Conservation (phyloP, 2,329 filamentous ascomycete genomes). For the Lachnellula occidentalis region DNA sequence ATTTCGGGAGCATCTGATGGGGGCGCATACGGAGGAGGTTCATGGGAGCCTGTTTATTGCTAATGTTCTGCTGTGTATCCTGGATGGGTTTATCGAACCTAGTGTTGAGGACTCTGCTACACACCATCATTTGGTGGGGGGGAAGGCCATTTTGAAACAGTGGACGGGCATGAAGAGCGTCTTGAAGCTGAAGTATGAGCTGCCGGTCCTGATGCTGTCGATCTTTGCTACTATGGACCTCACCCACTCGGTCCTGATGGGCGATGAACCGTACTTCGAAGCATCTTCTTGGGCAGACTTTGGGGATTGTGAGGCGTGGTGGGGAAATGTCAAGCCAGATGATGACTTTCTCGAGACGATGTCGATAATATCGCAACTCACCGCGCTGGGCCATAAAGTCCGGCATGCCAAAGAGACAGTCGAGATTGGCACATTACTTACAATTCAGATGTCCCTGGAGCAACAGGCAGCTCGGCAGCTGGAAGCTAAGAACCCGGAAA, state of each 20-base stretch:
- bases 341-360: slow-evolving; percentile 32
- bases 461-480: slow-evolving; percentile 20
- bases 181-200: slow-evolving; percentile 19
- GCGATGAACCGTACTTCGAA: slow-evolving; percentile 34
- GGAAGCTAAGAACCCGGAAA: slow-evolving; percentile 9
- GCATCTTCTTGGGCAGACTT: slow-evolving; percentile 36
- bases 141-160: slow-evolving; percentile 26
- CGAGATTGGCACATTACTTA: slow-evolving; percentile 22
- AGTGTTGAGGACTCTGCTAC: slow-evolving; percentile 22
- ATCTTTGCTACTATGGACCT: slow-evolving; percentile 41
- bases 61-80: slow-evolving; percentile 39
- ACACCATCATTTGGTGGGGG: slow-evolving; percentile 25
- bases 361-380: slow-evolving; percentile 30
- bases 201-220: slow-evolving; percentile 36
- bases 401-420: slow-evolving; percentile 17
- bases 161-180: slow-evolving; percentile 23
- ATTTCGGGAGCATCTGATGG: slow-evolving; percentile 32
- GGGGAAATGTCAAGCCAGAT: slow-evolving; percentile 30
- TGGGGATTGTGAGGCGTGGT: slow-evolving; percentile 38
- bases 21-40: slow-evolving; percentile 29
- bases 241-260: slow-evolving; percentile 37
- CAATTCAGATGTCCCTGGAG: slow-evolving; percentile 24
- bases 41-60: slow-evolving; percentile 36
- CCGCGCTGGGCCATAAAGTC: slow-evolving; percentile 32
- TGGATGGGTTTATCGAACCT: slow-evolving; percentile 28